Conservation (phyloP, 2,329 filamentous ascomycete species). For the Botrytis aclada region DNA sequence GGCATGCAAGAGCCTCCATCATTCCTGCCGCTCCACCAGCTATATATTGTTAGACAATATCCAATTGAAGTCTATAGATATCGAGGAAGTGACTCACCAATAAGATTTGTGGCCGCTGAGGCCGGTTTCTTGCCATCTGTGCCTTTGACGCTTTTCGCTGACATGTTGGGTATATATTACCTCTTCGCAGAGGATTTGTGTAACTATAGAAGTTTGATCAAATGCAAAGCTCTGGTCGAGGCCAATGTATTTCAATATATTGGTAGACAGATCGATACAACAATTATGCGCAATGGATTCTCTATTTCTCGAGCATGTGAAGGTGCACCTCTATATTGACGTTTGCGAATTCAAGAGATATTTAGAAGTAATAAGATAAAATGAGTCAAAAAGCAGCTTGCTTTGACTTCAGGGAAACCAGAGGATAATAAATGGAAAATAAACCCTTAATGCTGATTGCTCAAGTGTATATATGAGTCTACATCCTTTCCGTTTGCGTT, state of each 20-base stretch:
- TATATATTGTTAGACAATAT: constrained; percentile 40
- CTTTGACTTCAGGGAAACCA: background rate
- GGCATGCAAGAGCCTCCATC: constrained; percentile 97
- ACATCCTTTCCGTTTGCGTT: constrained; percentile 6
- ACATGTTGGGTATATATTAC: constrained; percentile 44
- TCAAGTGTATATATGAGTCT: constrained; percentile 14
- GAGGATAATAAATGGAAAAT: background rate
- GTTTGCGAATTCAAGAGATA: background rate
- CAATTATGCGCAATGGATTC: background rate
- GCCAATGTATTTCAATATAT: background rate
- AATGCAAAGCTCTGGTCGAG: background rate
- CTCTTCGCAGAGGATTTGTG: background rate
- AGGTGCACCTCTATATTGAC: background rate
- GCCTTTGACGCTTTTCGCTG: constrained; percentile 55
- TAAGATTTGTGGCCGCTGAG: constrained; percentile 84
- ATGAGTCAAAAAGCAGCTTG: constrained; percentile 3
- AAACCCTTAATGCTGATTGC: background rate
- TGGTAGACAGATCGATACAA: background rate
- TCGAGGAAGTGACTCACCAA: constrained; percentile 55
- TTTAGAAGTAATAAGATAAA: background rate
- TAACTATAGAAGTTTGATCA: background rate
- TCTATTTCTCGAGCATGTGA: background rate
- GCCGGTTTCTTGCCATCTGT: constrained; percentile 69
- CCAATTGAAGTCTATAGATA: background rate
- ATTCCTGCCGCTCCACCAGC: constrained; percentile 96